A percentile compares a stretch with the other conserved stretches of the same genome.
Evolutionary conservation across 2,329 filamentous ascomycete species (phyloP).

Genomic region (Pseudogymnoascus sp.): DNA sequence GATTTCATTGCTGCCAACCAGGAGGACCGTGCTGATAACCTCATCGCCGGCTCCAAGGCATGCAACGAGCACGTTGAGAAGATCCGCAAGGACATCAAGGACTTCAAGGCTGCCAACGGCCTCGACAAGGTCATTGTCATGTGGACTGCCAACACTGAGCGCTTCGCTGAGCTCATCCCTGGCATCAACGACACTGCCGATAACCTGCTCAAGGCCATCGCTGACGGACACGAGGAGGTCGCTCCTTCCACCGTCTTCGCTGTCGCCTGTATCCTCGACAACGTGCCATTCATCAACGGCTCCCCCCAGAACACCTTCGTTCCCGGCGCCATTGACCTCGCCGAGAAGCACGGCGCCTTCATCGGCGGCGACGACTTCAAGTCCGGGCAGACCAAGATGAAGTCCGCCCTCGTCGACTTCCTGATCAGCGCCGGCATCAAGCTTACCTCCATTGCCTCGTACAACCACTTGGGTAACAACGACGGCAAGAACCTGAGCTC

Average conservation of each 20-base stretch:
- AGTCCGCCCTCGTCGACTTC: slow-evolving; percentile 97
- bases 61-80: slow-evolving; percentile 83
- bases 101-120: slow-evolving; percentile 79
- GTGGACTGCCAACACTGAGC: slow-evolving; percentile 99
- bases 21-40: slow-evolving; percentile 89
- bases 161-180: slow-evolving; percentile 78
- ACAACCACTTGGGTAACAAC: slow-evolving; percentile 99
- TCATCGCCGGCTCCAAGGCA: slow-evolving; percentile 77
- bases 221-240: slow-evolving; percentile 81
- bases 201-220: slow-evolving; percentile 83
- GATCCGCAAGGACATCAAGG: slow-evolving; percentile 84
- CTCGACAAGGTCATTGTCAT: slow-evolving; percentile 95
- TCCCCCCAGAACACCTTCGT: slow-evolving; percentile 99
- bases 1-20: slow-evolving; percentile 99
- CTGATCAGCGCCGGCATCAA: slow-evolving; percentile 98
- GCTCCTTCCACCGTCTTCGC: slow-evolving; percentile 93
- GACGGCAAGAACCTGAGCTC: slow-evolving; percentile 98
- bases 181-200: slow-evolving; percentile 96
- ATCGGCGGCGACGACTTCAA: slow-evolving; percentile 99
- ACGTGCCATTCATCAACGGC: slow-evolving; percentile 93
- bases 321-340: slow-evolving; percentile 81
- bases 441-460: slow-evolving; percentile 94
- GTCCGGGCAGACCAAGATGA: slow-evolving; percentile 99
- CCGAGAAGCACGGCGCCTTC: slow-evolving; percentile 79
- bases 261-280: slow-evolving; percentile 86